Evolutionary conservation across 2,329 filamentous ascomycete genomes (phyloP), one percentile per base, ranked within the genome.

Genomic region (Pyrenophora teres): DNA sequence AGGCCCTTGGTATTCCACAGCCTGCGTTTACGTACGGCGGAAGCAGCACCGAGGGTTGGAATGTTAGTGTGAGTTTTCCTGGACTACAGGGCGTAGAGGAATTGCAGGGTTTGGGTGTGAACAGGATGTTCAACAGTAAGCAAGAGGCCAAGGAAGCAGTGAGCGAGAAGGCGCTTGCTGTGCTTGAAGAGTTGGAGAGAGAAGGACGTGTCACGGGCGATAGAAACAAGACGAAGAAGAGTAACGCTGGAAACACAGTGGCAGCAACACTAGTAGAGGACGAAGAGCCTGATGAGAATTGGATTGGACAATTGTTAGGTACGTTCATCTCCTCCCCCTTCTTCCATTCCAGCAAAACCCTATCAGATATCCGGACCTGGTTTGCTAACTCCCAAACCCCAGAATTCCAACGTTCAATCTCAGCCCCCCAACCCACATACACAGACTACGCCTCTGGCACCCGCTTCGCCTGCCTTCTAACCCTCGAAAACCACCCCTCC

Each of bases 141-240:
- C 74, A 74, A 50, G 73, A 76, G 42, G 76, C 74, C 0, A 78
- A 76, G 49, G 77, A 79, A 50, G 70, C 63, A 1, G 42, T 74
- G 18, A 72, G 70, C 36, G 67, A 68, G 59, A 56, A 50, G n/a
- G 74, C 64, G 2, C 32, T 75, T 5, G 53, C 50, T 2, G 40
- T 67, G 3, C 39, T 77, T 4, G 59, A 63, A 6, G 37, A 46
- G 9, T 54, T 70, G 35, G 60, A 62, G 32, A 52, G 32, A 15
- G 50, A 62, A 33, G 65, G 68, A 0, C 67, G 65, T 33, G 51
- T 67, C 32, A 46, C 42, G 4, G 72, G 69, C 50, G 56, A 30
- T 25, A 54, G 12, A 32, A 54, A 3, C 19, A 21, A 56, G 46
- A 40, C 60, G 49, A 64, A 63, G 27, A 57, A 56, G 15, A 54